A percentile compares a stretch with the other conserved stretches of the same genome.
Evolutionary conservation across 257 asterid genomes (phyloP).

Genomic region (Handroanthus guayacan): DNA sequence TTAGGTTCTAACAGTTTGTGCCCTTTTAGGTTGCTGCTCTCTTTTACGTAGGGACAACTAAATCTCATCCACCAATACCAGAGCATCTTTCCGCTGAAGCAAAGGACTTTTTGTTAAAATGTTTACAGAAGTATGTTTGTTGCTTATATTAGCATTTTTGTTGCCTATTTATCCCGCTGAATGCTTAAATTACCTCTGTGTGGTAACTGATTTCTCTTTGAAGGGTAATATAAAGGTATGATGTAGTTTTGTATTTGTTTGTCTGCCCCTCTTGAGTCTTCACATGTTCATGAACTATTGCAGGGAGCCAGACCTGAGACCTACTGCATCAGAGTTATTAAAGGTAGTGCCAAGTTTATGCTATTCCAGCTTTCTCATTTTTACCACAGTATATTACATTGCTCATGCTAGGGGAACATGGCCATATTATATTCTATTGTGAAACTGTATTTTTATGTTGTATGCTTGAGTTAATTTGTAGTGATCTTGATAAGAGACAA

Average conservation of each 20-base stretch:
- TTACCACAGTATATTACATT: background rate
- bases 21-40: constrained; percentile 80
- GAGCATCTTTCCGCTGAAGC: constrained; percentile 78
- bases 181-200: constrained; percentile 22
- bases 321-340: constrained; percentile 69
- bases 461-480: background rate
- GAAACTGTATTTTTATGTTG: background rate
- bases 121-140: constrained; percentile 72
- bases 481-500: background rate
- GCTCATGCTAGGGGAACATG: constrained; percentile 15
- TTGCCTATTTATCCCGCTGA: constrained; percentile 18
- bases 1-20: constrained; percentile 27
- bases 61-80: constrained; percentile 91
- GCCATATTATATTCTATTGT: constrained; percentile 1
- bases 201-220: background rate
- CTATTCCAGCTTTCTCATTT: constrained; percentile 17
- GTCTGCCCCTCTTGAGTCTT: constrained; percentile 4
- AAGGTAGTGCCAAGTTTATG: constrained; percentile 50
- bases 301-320: constrained; percentile 82
- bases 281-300: constrained; percentile 33
- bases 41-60: constrained; percentile 82
- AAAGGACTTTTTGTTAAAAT: constrained; percentile 72
- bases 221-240: background rate
- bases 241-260: constrained; percentile 15
- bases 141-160: constrained; percentile 13